These are phyloP conservation scores for Monilinia fructigena DNA, from an alignment of 2,329 filamentous ascomycete species.

Conservation along the genomic window DNA sequence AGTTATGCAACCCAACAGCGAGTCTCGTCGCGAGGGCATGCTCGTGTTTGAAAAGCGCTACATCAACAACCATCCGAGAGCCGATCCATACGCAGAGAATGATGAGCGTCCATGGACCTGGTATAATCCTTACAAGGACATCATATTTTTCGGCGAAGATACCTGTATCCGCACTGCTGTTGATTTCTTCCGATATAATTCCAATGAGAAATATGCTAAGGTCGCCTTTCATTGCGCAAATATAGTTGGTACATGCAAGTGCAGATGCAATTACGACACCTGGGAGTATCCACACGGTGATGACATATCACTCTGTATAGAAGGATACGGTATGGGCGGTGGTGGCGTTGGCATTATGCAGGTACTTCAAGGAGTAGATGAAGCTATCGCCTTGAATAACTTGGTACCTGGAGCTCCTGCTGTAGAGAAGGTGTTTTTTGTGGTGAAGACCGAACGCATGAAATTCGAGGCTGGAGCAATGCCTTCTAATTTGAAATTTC, in stretches of 20 bases:
- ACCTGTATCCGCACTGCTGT: not conserved
- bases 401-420: not conserved
- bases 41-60: not conserved
- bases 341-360: not conserved
- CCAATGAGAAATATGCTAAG: not conserved
- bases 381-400: not conserved
- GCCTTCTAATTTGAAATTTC: not conserved
- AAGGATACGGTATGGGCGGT: not conserved
- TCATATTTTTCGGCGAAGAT: not conserved
- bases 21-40: not conserved
- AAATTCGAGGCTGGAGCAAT: not conserved
- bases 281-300: not conserved
- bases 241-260: not conserved
- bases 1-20: not conserved
- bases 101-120: not conserved
- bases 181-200: not conserved
- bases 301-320: accelerated
- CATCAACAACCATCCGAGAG: not conserved
- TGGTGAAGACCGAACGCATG: constrained; percentile 2
- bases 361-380: not conserved
- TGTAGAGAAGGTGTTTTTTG: constrained; percentile 3
- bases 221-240: not conserved
- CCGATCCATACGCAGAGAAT: not conserved
- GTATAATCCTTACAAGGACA: not conserved
- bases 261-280: not conserved